A percentile compares a stretch with the other conserved stretches of the same genome.
These are phyloP conservation scores for Penicillium sp. DNA, from an alignment of 2,329 filamentous ascomycete genomes.

Conservation along the genomic window DNA sequence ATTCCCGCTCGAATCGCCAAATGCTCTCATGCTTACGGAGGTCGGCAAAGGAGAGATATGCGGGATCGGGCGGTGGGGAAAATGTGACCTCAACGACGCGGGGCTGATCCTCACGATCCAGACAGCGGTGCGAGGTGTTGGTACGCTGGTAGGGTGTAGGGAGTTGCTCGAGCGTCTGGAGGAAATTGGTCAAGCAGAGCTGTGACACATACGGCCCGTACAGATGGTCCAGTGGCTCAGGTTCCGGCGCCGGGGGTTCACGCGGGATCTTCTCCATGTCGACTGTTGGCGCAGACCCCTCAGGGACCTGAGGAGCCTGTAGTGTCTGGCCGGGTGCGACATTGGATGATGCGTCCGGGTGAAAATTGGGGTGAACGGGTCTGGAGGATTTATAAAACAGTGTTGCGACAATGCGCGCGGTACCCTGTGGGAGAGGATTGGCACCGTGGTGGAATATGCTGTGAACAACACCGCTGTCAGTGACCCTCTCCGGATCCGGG, in stretches of 20 bases:
- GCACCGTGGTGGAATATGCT: slow-evolving; percentile 44
- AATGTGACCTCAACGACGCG: slow-evolving; percentile 52
- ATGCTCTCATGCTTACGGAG: slow-evolving; percentile 76
- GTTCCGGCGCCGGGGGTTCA: slow-evolving; percentile 52
- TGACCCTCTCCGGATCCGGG: slow-evolving; percentile 39
- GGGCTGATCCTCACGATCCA: slow-evolving; percentile 47
- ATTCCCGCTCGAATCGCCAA: slow-evolving; percentile 79
- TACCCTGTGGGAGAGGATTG: slow-evolving; percentile 38
- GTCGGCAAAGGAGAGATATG: slow-evolving; percentile 56
- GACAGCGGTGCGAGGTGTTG: slow-evolving; percentile 46
- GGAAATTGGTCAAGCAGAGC: slow-evolving; percentile 54
- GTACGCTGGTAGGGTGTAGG: slow-evolving; percentile 49
- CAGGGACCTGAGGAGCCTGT: slow-evolving; percentile 39
- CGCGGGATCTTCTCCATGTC: slow-evolving; percentile 52
- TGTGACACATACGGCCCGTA: slow-evolving; percentile 54
- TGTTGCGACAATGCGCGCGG: slow-evolving; percentile 45
- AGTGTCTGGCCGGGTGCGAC: slow-evolving; percentile 35
- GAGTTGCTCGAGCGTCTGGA: slow-evolving; percentile 48
- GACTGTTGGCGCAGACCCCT: slow-evolving; percentile 49
- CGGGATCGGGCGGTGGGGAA: slow-evolving; percentile 47
- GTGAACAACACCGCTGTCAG: slow-evolving; percentile 46
- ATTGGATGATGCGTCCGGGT: slow-evolving; percentile 45
- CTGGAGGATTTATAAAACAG: slow-evolving; percentile 47
- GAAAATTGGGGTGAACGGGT: slow-evolving; percentile 44
- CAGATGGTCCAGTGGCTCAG: slow-evolving; percentile 52